Conservation (phyloP, 257 asterid species). For the Nicotiana tabacum region DNA sequence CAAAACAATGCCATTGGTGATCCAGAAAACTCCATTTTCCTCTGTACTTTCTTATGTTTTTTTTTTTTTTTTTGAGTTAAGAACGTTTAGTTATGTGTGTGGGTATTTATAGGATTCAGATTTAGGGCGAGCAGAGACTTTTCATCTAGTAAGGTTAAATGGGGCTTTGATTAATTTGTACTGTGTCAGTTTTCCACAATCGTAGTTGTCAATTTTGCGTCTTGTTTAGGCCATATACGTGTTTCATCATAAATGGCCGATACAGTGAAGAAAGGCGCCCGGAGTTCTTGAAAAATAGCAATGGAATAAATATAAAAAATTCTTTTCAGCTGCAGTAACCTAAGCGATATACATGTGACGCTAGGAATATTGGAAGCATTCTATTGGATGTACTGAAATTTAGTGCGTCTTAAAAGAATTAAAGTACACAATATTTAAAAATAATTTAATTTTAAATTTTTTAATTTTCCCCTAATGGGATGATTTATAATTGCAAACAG, state of each 20-base stretch:
- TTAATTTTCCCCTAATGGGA: too few species aligned
- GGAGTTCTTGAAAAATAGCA: not conserved
- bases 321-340: not conserved
- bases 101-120: not conserved
- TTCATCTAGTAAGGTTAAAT: not conserved
- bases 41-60: not conserved
- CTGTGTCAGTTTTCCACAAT: not conserved
- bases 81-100: not conserved
- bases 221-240: not conserved
- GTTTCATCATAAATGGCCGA: not conserved
- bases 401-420: too few species aligned
- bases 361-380: too few species aligned
- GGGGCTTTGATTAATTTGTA: not conserved
- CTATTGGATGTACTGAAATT: too few species aligned
- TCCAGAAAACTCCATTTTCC: not conserved
- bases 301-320: not conserved
- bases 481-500: too few species aligned
- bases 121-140: not conserved
- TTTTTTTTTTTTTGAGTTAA: not conserved
- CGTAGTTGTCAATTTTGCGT: not conserved
- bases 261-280: not conserved
- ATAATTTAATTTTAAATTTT: too few species aligned
- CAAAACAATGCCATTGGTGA: not conserved
- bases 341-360: too few species aligned
- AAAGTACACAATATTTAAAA: too few species aligned